phyloP scores from a whole-genome alignment of 1,284 basidiomycete genomes.

The Phylloboletellus chloephorus region DNA sequence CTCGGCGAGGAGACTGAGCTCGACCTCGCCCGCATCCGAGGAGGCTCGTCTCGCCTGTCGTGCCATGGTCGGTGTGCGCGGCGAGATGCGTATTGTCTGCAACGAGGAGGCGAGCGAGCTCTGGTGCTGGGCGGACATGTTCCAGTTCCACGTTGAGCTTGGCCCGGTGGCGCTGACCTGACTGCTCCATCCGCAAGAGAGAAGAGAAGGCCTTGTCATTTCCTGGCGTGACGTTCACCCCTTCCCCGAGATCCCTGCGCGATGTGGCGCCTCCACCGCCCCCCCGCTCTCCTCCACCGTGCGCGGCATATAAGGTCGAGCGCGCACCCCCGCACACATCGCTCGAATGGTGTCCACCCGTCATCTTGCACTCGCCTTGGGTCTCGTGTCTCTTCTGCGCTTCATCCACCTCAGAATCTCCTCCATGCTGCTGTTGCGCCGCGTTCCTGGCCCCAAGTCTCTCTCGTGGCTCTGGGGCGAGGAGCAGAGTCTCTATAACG shows the following conservation, averaged over 20 bases:
- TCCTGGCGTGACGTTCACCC: too few species aligned
- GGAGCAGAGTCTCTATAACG: conserved; percentile 48
- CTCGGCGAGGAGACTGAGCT: conserved; percentile 58
- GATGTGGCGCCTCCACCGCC: too few species aligned
- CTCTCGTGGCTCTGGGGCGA: conserved; percentile 54
- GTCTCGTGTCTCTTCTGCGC: conserved; percentile 18
- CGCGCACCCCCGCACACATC: neutral
- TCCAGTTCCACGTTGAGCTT: conserved; percentile 30
- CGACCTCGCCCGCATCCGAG: conserved; percentile 49
- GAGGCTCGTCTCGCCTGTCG: conserved; percentile 30
- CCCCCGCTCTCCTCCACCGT: too few species aligned
- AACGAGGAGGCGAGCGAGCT: conserved; percentile 46
- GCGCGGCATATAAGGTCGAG: conserved; percentile 20
- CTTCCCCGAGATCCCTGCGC: too few species aligned
- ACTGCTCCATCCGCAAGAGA: too few species aligned
- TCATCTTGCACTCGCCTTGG: conserved; percentile 13
- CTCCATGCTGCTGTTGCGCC: conserved; percentile 31
- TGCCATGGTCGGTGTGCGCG: conserved; percentile 50
- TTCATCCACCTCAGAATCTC: conserved; percentile 24
- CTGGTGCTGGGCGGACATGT: conserved; percentile 32
- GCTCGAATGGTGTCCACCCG: conserved; percentile 15
- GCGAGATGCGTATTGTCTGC: conserved; percentile 58
- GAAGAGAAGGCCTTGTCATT: too few species aligned
- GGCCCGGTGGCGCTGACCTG: conserved; percentile 25
- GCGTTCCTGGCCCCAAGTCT: conserved; percentile 43